These are phyloP conservation scores for Trichophaea hybrida DNA, from an alignment of 2,329 filamentous ascomycete genomes.

Conservation along the genomic window DNA sequence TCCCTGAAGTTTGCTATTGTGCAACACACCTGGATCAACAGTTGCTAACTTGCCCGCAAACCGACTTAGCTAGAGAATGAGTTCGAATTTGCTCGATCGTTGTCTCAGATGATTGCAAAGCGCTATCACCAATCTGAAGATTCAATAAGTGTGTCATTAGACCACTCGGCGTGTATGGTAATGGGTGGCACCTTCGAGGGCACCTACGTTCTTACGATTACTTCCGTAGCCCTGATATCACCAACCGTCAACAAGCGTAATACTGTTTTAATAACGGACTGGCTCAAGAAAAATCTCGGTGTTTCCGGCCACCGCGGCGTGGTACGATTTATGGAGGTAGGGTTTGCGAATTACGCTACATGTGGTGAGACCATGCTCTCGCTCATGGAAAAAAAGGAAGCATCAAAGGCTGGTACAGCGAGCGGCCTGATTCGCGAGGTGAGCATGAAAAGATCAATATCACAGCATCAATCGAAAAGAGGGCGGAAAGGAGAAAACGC, in stretches of 20 bases:
- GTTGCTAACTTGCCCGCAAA: not conserved
- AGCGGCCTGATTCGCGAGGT: slow-evolving; percentile 14
- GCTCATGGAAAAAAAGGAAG: slow-evolving; percentile 21
- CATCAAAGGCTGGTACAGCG: slow-evolving; percentile 13
- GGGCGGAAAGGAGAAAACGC: not conserved
- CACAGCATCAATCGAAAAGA: not conserved
- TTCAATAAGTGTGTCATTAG: slow-evolving; percentile 60
- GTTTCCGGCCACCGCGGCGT: slow-evolving; percentile 54
- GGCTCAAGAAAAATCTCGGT: slow-evolving; percentile 55
- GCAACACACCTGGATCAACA: not conserved
- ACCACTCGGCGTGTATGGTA: slow-evolving; percentile 59
- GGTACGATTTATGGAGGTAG: slow-evolving; percentile 47
- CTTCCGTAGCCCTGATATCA: slow-evolving; percentile 53
- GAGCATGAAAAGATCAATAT: slow-evolving; percentile 15
- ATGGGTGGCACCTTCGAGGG: slow-evolving; percentile 63
- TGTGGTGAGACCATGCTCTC: slow-evolving; percentile 20
- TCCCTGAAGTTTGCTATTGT: not conserved
- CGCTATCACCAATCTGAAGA: slow-evolving; percentile 62
- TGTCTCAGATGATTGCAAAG: slow-evolving; percentile 57
- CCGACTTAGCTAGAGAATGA: slow-evolving; percentile 57
- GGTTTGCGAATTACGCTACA: slow-evolving; percentile 20
- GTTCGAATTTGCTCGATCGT: slow-evolving; percentile 56
- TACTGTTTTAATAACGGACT: slow-evolving; percentile 59
- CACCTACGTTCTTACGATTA: slow-evolving; percentile 64
- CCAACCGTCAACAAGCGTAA: slow-evolving; percentile 69